Conservation (phyloP, 176 grass and related monocot species). For the Bromus sterilis region DNA sequence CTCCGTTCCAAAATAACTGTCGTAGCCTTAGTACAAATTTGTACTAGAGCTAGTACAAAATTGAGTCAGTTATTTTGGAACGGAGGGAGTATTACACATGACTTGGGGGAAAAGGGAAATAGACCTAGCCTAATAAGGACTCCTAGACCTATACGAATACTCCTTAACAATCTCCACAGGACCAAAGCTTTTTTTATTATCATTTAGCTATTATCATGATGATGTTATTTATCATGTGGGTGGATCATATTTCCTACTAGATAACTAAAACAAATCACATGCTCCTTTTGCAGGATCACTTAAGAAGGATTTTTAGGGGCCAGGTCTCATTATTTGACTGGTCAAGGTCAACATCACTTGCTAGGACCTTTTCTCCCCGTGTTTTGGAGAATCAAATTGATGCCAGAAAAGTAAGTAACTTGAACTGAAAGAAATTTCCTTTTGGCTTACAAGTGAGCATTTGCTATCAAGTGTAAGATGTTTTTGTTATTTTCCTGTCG, state of each 20-base stretch:
- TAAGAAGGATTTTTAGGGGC: conserved; percentile 96
- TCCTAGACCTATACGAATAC: too few relatives aligned
- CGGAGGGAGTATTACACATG: too few relatives aligned
- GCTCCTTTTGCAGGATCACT: conserved; percentile 66
- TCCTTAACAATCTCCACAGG: not conserved
- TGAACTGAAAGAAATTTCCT: not conserved
- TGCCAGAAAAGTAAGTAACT: conserved; percentile 72
- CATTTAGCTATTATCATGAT: not conserved
- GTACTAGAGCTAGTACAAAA: too few relatives aligned
- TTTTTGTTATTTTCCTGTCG: not conserved
- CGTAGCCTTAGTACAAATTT: too few relatives aligned
- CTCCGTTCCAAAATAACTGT: too few relatives aligned
- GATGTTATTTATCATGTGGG: not conserved
- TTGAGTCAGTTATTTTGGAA: too few relatives aligned
- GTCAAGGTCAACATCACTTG: conserved; percentile 88
- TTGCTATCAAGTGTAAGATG: not conserved
- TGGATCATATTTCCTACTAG: not conserved
- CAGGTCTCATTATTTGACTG: conserved; percentile 98
- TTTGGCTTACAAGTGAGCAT: not conserved
- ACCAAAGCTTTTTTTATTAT: conserved; percentile 4
- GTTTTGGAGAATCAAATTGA: conserved; percentile 93
- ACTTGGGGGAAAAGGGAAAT: too few relatives aligned
- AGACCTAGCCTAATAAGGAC: too few relatives aligned
- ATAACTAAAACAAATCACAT: conserved; percentile 8
- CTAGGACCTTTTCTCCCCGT: conserved; percentile 82